Evolutionary conservation across 495 filamentous ascomycete species (phyloP).

Genomic region (Aspergillus kassunensis): DNA sequence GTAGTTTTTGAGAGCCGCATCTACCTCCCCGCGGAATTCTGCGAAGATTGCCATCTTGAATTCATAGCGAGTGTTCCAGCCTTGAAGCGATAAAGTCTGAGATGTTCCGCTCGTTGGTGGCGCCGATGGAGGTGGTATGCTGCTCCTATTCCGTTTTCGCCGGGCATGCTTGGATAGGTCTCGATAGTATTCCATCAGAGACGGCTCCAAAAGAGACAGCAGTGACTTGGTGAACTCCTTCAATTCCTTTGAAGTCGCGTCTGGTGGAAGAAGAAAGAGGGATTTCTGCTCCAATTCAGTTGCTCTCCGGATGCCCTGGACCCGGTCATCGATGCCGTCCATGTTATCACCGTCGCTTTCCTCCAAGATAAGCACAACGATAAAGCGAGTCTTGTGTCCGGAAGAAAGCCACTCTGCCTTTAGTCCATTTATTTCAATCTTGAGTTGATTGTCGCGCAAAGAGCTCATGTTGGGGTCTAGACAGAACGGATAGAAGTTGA

Average conservation of each 20-base stretch:
- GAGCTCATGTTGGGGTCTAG: conserved; percentile 66
- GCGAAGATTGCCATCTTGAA: conserved; percentile 88
- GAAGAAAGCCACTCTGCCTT: conserved; percentile 62
- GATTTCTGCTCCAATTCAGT: conserved; percentile 76
- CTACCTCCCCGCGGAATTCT: conserved; percentile 87
- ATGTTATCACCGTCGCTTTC: conserved; percentile 52
- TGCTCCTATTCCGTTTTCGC: conserved; percentile 73
- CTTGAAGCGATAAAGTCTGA: conserved; percentile 73
- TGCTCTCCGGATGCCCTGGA: conserved; percentile 67
- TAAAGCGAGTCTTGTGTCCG: conserved; percentile 67
- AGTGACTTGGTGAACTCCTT: conserved; percentile 61
- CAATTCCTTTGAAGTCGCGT: conserved; percentile 57
- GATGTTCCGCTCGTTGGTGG: conserved; percentile 79
- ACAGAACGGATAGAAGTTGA: conserved; percentile 69
- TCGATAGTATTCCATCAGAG: conserved; percentile 77
- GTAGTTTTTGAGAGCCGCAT: conserved; percentile 75
- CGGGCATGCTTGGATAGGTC: conserved; percentile 84
- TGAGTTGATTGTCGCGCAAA: conserved; percentile 78
- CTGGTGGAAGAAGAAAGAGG: conserved; percentile 70
- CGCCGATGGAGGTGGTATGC: conserved; percentile 75
- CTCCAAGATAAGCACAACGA: conserved; percentile 75
- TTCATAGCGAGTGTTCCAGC: conserved; percentile 89
- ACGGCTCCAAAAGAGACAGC: conserved; percentile 55
- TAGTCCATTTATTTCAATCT: conserved; percentile 76
- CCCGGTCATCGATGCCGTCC: conserved; percentile 67